Base-by-base conservation (phyloP, 2,329 filamentous ascomycete species). In the Plectosphaerella plurivora region DNA sequence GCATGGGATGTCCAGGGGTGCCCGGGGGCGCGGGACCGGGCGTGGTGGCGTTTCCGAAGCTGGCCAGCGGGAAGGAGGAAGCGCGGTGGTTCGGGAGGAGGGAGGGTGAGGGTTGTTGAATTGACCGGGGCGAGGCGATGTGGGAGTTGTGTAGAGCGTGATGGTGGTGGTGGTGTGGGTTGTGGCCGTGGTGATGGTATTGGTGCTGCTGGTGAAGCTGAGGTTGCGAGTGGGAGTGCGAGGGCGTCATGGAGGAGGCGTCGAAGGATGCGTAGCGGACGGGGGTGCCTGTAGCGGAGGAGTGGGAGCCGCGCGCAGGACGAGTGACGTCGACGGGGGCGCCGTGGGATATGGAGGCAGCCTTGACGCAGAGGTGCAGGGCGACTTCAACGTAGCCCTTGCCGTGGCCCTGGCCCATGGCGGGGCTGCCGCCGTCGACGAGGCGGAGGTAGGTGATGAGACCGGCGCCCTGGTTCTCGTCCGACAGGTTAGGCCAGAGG, bases 401-500 rank as follows among this genome's bases (percentile, higher is more conserved):
- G 39, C 82, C 84, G 22, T 89, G 86, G 1, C 90, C 91, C 56
- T 90, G 86, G 2, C 91, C 92, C 7, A 96, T 75, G 24, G 89
- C 86, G 2, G 88, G 85, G 54, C 93, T 94, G 3, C 93, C 93
- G 11, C 92, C 93, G 65, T 97, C 92, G 5, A 90, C 86, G 10
- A 99, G 76, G 15, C 94, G 83, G 66, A 91, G 86, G 61, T 96
- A 97, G 0, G 91, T 96, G 35, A 99, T 84, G 25, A 99, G 79
- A 0, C 94, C 94, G 4, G 92, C 92, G 22, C 94, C 94, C 35
- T 92, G 91, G 66, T 96, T 94, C 71, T 99, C 94, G 63, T 99
- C 93, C 0, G 91, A 95, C 39, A 99, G 73, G 60, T 99, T 99
- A 0, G 94, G 94, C 94, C 94, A 99, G 51, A 97, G 96, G 53